Percentiles rank a stretch among this genome's conserved stretches.
Evolutionary conservation across 352 stramenopile genomes (phyloP).

Genomic region (Elongisporangium prolatum): DNA sequence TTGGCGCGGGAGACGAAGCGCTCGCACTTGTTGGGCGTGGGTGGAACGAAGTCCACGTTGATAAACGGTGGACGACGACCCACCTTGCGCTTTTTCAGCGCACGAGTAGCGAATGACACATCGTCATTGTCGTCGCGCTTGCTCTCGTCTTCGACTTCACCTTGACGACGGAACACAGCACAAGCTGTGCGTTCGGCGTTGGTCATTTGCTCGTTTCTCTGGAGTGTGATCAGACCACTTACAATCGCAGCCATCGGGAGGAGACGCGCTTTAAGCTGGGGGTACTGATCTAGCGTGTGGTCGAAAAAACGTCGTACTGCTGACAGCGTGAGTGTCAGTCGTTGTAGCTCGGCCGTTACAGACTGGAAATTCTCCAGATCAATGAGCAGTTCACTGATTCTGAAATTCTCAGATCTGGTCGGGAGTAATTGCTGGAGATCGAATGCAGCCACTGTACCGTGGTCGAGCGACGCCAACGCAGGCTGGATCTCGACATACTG

Average conservation of each 20-base stretch:
- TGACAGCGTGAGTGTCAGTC: conserved; percentile 6
- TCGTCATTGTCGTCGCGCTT: too few species aligned
- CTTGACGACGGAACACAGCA: background rate
- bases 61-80: background rate
- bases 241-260: background rate
- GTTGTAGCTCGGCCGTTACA: conserved; percentile 6
- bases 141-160: background rate
- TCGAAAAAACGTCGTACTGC: conserved; percentile 7
- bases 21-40: conserved; percentile 19
- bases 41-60: conserved; percentile 1
- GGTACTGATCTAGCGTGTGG: conserved; percentile 1
- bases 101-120: too few species aligned
- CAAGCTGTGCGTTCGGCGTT: conserved; percentile 2
- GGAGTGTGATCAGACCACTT: conserved; percentile 6
- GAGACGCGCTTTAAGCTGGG: background rate
- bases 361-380: conserved; percentile 3
- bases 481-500: too few species aligned
- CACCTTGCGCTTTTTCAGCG: background rate
- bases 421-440: too few species aligned
- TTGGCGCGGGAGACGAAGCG: conserved; percentile 15
- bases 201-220: conserved; percentile 2
- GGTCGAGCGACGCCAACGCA: too few species aligned
- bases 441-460: too few species aligned
- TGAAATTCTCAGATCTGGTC: too few species aligned
- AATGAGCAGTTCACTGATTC: too few species aligned